A percentile compares a stretch with the other conserved stretches of the same genome.
Conservation (phyloP, 2,329 filamentous ascomycete species). For the Aspergillus vadensis region DNA sequence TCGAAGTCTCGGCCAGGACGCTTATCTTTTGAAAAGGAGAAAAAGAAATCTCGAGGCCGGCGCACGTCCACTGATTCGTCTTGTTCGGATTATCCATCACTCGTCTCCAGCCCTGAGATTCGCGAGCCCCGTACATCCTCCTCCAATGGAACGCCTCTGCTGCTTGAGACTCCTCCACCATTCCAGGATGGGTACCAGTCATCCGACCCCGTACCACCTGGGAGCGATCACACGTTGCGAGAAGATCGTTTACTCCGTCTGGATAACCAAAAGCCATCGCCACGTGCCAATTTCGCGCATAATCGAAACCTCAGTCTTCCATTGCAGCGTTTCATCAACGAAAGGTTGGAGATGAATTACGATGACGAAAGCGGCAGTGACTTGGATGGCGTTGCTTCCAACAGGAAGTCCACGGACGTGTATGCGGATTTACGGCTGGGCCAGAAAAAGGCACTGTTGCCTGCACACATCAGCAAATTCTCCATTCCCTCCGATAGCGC, state of each 20-base stretch:
- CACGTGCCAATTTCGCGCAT: constrained; percentile 28
- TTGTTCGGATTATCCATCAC: constrained; percentile 35
- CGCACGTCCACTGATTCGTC: constrained; percentile 36
- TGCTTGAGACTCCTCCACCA: constrained; percentile 28
- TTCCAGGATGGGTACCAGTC: constrained; percentile 23
- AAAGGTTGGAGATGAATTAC: constrained; percentile 34
- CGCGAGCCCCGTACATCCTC: constrained; percentile 30
- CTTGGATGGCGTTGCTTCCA: constrained; percentile 9
- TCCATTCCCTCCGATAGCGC: constrained; percentile 12
- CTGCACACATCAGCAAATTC: constrained; percentile 19
- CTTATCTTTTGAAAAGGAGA: constrained; percentile 24
- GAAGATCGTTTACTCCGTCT: constrained; percentile 35
- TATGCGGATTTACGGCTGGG: constrained; percentile 25
- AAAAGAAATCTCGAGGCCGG: constrained; percentile 23
- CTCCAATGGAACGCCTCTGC: constrained; percentile 28
- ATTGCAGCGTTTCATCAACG: constrained; percentile 44
- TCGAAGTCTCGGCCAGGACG: constrained; percentile 28
- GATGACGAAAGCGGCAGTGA: constrained; percentile 21
- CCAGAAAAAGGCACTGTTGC: constrained; percentile 3
- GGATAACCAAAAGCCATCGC: constrained; percentile 27
- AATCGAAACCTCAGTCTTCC: constrained; percentile 40
- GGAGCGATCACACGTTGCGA: constrained; percentile 32
- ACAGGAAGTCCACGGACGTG: constrained; percentile 23
- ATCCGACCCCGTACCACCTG: constrained; percentile 21
- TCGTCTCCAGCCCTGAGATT: constrained; percentile 34